Conservation (phyloP, 176 grass and related monocot genomes). For the Bothriochloa decipiens region DNA sequence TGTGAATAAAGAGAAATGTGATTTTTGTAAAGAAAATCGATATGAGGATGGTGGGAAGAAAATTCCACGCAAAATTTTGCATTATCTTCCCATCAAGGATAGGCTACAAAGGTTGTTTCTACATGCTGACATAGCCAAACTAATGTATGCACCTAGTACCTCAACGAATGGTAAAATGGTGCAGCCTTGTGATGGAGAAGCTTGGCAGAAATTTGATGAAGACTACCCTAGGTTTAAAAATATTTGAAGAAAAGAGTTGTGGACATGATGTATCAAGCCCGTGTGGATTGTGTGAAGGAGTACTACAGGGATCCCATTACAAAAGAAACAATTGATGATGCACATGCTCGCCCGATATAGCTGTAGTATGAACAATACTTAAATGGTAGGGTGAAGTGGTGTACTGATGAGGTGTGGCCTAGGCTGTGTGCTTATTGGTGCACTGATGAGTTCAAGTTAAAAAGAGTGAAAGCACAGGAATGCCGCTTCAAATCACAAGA, state of each 20-base stretch:
- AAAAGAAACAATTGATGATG: neutral
- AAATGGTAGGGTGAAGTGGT: neutral
- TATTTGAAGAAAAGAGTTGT: neutral
- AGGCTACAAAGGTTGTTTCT: too few relatives aligned
- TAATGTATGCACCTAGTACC: too few relatives aligned
- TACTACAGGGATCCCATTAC: neutral
- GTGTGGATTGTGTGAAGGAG: neutral
- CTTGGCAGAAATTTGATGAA: too few relatives aligned
- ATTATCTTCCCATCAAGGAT: too few relatives aligned
- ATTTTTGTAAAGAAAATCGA: too few relatives aligned
- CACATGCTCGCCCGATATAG: neutral
- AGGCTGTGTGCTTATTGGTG: neutral
- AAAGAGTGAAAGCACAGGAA: neutral
- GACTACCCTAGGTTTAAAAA: neutral
- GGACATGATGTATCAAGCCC: neutral
- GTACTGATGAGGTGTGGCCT: neutral
- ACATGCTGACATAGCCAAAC: too few relatives aligned
- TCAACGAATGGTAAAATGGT: too few relatives aligned
- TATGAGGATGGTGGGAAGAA: too few relatives aligned
- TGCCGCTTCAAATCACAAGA: neutral
- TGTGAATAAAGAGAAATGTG: too few relatives aligned
- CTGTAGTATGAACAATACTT: neutral
- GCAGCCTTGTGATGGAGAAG: too few relatives aligned
- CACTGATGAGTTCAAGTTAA: neutral
- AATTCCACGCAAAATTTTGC: too few relatives aligned